Base-by-base conservation (phyloP, 805 yeast species). In the Alloascoidea hylecoeti region DNA sequence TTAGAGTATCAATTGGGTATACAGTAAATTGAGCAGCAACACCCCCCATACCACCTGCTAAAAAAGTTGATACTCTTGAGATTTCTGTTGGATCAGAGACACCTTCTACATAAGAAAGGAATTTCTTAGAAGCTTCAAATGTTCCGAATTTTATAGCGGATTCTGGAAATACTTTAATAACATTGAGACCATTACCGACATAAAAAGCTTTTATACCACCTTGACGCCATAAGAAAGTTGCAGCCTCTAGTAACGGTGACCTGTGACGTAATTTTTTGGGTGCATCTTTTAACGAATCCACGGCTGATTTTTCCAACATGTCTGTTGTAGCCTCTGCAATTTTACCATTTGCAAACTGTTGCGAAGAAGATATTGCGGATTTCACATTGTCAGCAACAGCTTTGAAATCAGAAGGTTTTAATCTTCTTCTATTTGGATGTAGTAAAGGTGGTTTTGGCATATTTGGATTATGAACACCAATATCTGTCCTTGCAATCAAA, bases 111-210 rank as follows among this genome's bases (percentile, higher is more conserved):
- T 61, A 54, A 15, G 94, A 78, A 50, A 92, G 62, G 18, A 78
- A 51, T 40, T 81, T 65, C 50, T 92, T 92, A 0, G 88, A 78
- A 3, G 85, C 70, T 55, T 89, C 98, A 55, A 92, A 89, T 3
- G 95, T 76, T 2, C 98, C 97, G 58, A 92, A 89, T 53, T 92
- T 92, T 73, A 89, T 89, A 1, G 97, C 96, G 28, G 94, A 80
- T 55, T 89, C 98, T 0, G 98, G 98, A 52, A 92, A 84, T 15
- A 89, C 96, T 54, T 89, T 89, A 39, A 88, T 49, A n/a, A 82
- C 84, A 54, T 92, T 92, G 35, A 89, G 63, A 1, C 96, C 97
- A 59, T 89, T 89, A 4, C 96, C 98, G 13, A 88, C 95, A 55
- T 92, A 92, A 52, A 92, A 92, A 0, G 92, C 78, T 40, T 70